phyloP scores from a whole-genome alignment of 1,284 basidiomycete species.

The Cystobasidiaceae sp. region DNA sequence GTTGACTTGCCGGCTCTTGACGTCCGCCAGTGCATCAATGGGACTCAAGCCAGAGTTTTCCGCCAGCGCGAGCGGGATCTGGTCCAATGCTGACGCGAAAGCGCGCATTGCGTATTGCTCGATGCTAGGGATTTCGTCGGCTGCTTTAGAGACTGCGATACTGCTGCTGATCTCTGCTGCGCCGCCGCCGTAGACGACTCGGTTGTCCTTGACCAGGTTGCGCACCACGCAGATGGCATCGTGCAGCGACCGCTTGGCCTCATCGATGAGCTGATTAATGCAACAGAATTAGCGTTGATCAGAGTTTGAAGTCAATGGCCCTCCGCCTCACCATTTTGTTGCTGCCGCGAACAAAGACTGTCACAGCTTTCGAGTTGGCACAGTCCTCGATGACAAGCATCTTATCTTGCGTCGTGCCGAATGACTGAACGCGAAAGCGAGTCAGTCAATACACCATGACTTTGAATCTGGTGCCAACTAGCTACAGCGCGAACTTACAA shows the following conservation, averaged over 20 bases:
- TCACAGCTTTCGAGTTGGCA: conserved; percentile 92
- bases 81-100: conserved; percentile 87
- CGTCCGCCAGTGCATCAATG: conserved; percentile 90
- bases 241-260: conserved; percentile 94
- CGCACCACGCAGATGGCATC: conserved; percentile 97
- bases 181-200: conserved; percentile 96
- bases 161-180: conserved; percentile 95
- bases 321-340: conserved; percentile 83
- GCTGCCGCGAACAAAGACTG: conserved; percentile 91
- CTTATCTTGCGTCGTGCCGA: conserved; percentile 96
- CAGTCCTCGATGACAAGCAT: conserved; percentile 99
- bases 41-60: conserved; percentile 96
- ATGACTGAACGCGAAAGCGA: conserved; percentile 51
- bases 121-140: conserved; percentile 93
- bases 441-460: too few species aligned
- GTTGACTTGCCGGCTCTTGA: conserved; percentile 87
- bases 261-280: conserved; percentile 78
- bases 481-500: conserved; percentile 46
- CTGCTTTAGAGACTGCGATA: conserved; percentile 85
- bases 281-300: background rate
- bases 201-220: conserved; percentile 89
- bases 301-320: background rate
- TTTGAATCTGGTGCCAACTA: background rate
- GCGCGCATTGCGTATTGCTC: conserved; percentile 99
- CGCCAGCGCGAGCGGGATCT: conserved; percentile 87